Percentiles rank a stretch among this genome's conserved stretches.
phyloP scores from a whole-genome alignment of 345 rosid genomes.

The Viola odorata region DNA sequence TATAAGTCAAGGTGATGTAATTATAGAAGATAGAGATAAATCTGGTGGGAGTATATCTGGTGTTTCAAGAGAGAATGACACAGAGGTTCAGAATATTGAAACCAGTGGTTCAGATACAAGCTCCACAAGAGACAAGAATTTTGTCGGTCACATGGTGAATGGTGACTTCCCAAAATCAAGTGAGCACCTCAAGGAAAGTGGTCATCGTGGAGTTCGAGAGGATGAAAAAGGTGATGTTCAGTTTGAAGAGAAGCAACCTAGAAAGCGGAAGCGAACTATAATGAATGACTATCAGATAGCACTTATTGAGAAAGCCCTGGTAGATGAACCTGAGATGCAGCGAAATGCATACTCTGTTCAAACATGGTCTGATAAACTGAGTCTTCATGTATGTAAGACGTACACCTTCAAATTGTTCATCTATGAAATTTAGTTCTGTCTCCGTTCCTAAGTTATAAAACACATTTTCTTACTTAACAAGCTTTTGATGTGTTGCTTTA shows the following conservation, averaged over 20 bases:
- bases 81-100: constrained; percentile 57
- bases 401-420: background rate
- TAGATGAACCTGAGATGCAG: constrained; percentile 95
- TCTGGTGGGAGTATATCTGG: constrained; percentile 30
- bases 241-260: constrained; percentile 63
- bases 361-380: constrained; percentile 71
- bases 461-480: constrained; percentile 11
- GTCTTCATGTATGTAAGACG: constrained; percentile 46
- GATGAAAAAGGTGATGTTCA: constrained; percentile 52
- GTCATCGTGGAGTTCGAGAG: constrained; percentile 35
- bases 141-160: constrained; percentile 42
- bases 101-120: constrained; percentile 89
- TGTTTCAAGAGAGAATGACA: constrained; percentile 46
- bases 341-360: constrained; percentile 59
- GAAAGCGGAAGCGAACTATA: constrained; percentile 87
- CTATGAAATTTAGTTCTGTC: constrained; percentile 3
- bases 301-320: constrained; percentile 80
- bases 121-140: constrained; percentile 57
- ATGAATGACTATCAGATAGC: constrained; percentile 82
- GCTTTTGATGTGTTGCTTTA: constrained; percentile 15
- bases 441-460: too few relatives aligned
- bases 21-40: constrained; percentile 33
- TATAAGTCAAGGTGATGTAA: constrained; percentile 32
- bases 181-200: constrained; percentile 43
- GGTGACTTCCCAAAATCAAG: constrained; percentile 36